Evolutionary conservation across 2,329 filamentous ascomycete genomes (phyloP), one percentile per base, ranked within the genome.

Genomic region (Colletotrichum sp.): DNA sequence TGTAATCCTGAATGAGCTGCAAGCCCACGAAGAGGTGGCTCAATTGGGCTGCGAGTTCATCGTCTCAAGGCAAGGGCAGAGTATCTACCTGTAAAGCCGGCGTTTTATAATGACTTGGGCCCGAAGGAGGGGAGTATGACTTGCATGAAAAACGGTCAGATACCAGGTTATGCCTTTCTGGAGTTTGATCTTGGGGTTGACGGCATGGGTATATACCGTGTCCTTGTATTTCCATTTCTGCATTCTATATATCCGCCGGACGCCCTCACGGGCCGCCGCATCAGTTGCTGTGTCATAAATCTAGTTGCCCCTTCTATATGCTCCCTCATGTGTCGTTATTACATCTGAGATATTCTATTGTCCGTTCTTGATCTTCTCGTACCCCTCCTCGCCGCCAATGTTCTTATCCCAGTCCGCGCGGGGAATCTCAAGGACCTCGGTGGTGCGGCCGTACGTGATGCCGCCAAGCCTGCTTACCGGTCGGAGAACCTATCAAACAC

Each of bases 391-490:
- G 1, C 87, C 86, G 13, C 87, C 86, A 8, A 88, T 63, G 74
- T 91, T 87, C 80, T 86, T 86, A 57, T 86, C 83, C 76, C 88
- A 93, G 74, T 89, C 87, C 1, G 89, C 92, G 54, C 93, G 86
- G 8, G 89, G 90, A 29, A 98, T 83, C 86, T 98, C 95, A 31
- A 95, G 84, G 0, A 86, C 93, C 76, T 96, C 91, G 0, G 89
- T 92, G 1, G 90, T 86, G 57, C 95, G 89, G 1, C 89, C 93
- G 81, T 98, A 98, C 0, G 93, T 93, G 78, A 98, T 97, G 3
- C 96, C 96, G 31, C 96, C 96, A 29, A 98, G 79, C 47, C 96
- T 90, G 76, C 91, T 91, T 18, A 98, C 88, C 0, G 96, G 95
- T 75, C 90, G 90, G 70, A 98, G 84, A 11, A 97, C 88, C 84